Evolutionary conservation across 768 basidiomycete species (phyloP).

Genomic region (Agrocybe praecox): DNA sequence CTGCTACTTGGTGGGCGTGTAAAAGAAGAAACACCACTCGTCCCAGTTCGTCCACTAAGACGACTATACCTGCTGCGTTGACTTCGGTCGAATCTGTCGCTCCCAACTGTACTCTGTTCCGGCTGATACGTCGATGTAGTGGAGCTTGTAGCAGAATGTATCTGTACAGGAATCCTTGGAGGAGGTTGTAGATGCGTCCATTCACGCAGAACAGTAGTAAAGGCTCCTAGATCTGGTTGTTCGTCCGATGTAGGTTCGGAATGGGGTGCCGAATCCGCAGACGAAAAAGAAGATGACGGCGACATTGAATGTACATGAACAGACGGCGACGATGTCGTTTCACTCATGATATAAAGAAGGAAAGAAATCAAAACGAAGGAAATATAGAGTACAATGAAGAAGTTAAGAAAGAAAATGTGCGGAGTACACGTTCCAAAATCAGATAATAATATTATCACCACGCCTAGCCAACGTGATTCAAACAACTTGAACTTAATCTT

Average conservation of each 20-base stretch:
- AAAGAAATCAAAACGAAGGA: slow-evolving; percentile 11
- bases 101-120: slow-evolving; percentile 22
- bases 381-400: neutral
- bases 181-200: slow-evolving; percentile 56
- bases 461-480: neutral
- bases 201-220: slow-evolving; percentile 70
- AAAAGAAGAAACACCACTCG: slow-evolving; percentile 25
- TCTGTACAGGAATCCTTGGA: slow-evolving; percentile 36
- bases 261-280: slow-evolving; percentile 22
- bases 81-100: slow-evolving; percentile 13
- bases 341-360: slow-evolving; percentile 20
- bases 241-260: slow-evolving; percentile 64
- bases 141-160: slow-evolving; percentile 24
- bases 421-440: neutral
- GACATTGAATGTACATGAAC: slow-evolving; percentile 25
- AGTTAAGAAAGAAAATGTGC: neutral
- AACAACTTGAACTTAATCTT: too few species aligned
- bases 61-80: slow-evolving; percentile 14
- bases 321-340: slow-evolving; percentile 24
- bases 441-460: neutral
- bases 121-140: slow-evolving; percentile 26
- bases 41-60: slow-evolving; percentile 9
- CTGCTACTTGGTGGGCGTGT: slow-evolving; percentile 30
- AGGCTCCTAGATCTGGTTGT: slow-evolving; percentile 74
- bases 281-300: slow-evolving; percentile 26